Evolutionary conservation across 2,329 filamentous ascomycete species (phyloP), one percentile per base, ranked within the genome.

Genomic region (Hypomyces perniciosus): DNA sequence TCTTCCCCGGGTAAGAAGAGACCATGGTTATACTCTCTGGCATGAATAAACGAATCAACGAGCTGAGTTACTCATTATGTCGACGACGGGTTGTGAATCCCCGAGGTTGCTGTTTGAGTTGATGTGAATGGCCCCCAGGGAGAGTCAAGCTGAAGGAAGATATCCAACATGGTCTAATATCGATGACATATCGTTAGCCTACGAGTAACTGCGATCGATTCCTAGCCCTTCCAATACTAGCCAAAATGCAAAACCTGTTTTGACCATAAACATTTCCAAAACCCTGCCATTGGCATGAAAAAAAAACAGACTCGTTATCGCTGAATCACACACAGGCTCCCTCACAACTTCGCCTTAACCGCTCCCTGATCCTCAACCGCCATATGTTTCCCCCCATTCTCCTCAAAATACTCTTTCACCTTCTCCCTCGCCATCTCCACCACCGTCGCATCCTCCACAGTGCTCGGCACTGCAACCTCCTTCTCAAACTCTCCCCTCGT

Each of bases 391-490:
- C 59, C 62, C 3, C 71, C 73, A 55, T 65, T 74, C 46, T 73
- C 65, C 61, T 73, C 70, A 64, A 95, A 96, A 68, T 95, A 96
- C 69, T 87, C 83, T 62, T 73, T 78, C 2, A 95, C 79, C 66
- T 83, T 86, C 37, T 61, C 72, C 67, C 84, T 81, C 42, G 90
- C 90, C 50, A 88, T 81, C 20, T 85, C 82, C 6, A 96, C 82
- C 7, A 86, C 88, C 29, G 79, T 76, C 1, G 72, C 72, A 70
- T 96, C 91, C 69, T 96, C 91, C 43, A 96, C 86, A 4, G 90
- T 96, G 28, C 86, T 87, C 7, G 91, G 91, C 42, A 92, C 81
- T 54, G 76, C 76, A 1, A 96, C 85, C 44, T 80, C 73, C 65
- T 82, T 86, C 12, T 85, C 84, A 59, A 86, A 86, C 28, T 91